Evolutionary conservation across 2,329 filamentous ascomycete genomes (phyloP), one percentile per base, ranked within the genome.

Genomic region (Exophiala viscosa): DNA sequence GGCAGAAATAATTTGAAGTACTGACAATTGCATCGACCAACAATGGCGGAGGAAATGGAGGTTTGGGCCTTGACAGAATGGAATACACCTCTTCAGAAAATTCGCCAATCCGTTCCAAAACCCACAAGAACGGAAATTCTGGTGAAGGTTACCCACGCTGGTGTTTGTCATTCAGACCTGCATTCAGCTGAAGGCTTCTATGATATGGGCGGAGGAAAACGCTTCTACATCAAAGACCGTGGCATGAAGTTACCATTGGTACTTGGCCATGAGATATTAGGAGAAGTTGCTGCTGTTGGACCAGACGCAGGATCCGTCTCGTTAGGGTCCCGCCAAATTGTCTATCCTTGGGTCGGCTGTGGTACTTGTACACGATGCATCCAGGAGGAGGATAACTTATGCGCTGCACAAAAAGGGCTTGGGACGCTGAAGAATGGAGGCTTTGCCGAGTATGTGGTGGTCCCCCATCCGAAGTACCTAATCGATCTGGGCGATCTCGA

Each of bases 371-470:
- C 48, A 17, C 44, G 48, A 6, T 60, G 57, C 41, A 20, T 9
- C 5, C 45, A 45, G 32, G 57, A 41, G 90, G 74, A 87, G 95
- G 13, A 75, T 66, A 10, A 86, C 70, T 67, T 87, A 86, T 13
- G 82, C 77, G 13, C 77, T 59, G 14, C 95, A 80, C 69, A 93
- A 87, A 5, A 79, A 73, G 69, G 82, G 85, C 17, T 82, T 80
- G 41, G 95, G 71, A 15, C 66, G 55, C 59, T 70, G 74, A 59
- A 76, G 70, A 43, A 73, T 59, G 5, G 63, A 65, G 62, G 57
- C 13, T 57, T 54, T 42, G 54, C 54, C 3, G 38, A 38, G 10
- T 48, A 57, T 45, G 48, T 60, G 15, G 31, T 56, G 8, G 57
- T 54, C 4, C 54, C 50, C 1, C 43, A 60, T 40, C 43, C 57